Percentiles rank a stretch among this genome's conserved stretches.
These are phyloP conservation scores for Alisma plantagoaquatica DNA, from an alignment of 106 monocot genomes.

Conservation along the genomic window DNA sequence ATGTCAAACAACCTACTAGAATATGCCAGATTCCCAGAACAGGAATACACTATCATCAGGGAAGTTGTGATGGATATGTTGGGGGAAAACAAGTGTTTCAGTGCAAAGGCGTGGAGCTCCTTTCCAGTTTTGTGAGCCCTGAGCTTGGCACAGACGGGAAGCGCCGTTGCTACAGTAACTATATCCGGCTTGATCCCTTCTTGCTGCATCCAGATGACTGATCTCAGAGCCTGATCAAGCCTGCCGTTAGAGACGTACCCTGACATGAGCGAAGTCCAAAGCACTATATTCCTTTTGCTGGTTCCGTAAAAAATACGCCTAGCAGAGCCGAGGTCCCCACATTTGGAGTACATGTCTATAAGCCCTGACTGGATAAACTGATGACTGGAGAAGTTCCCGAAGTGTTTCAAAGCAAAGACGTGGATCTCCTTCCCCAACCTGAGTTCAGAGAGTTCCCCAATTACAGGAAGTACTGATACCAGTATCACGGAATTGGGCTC, in stretches of 20 bases:
- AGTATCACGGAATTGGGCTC: conserved; percentile 68
- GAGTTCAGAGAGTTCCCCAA: conserved; percentile 43
- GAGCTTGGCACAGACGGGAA: conserved; percentile 51
- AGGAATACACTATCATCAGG: conserved; percentile 63
- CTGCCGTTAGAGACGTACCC: conserved; percentile 79
- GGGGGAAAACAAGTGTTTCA: conserved; percentile 57
- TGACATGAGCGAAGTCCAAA: conserved; percentile 87
- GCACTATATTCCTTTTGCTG: conserved; percentile 46
- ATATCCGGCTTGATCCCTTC: conserved; percentile 77
- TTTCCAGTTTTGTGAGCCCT: conserved; percentile 64
- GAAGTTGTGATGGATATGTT: conserved; percentile 71
- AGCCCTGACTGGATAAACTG: conserved; percentile 41
- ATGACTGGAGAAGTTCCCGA: conserved; percentile 13
- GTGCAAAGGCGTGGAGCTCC: conserved; percentile 58
- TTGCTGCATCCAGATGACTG: conserved; percentile 84
- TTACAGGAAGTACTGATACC: conserved; percentile 47
- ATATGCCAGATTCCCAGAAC: conserved; percentile 37
- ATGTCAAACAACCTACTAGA: conserved; percentile 49
- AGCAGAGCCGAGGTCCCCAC: conserved; percentile 64
- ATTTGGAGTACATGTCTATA: conserved; percentile 91
- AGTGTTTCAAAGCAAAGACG: conserved; percentile 44
- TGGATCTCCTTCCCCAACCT: conserved; percentile 52
- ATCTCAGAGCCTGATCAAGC: conserved; percentile 64
- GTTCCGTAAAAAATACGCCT: conserved; percentile 71
- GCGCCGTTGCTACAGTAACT: conserved; percentile 51